Evolutionary conservation across 1,284 basidiomycete genomes (phyloP).

Genomic region (Ustilago hordei): DNA sequence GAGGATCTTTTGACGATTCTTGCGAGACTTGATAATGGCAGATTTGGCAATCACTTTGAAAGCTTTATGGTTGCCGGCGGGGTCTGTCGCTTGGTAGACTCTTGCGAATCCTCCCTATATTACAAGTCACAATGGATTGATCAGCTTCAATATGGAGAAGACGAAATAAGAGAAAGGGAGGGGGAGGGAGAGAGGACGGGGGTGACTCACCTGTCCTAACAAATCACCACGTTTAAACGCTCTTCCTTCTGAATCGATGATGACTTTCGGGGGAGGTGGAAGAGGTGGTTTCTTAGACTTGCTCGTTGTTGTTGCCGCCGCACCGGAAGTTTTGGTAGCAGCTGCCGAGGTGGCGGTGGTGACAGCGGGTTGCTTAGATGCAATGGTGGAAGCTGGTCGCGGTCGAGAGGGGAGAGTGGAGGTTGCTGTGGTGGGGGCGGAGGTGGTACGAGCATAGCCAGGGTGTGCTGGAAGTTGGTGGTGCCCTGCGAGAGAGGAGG

Average conservation of each 20-base stretch:
- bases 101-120: conserved; percentile 69
- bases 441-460: conserved; percentile 32
- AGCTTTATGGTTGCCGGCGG: conserved; percentile 67
- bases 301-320: not conserved
- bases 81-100: conserved; percentile 67
- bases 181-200: not conserved
- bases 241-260: conserved; percentile 59
- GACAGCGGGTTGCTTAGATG: conserved; percentile 15
- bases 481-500: conserved; percentile 14
- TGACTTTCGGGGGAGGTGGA: conserved; percentile 61
- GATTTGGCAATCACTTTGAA: conserved; percentile 71
- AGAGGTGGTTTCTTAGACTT: conserved; percentile 61
- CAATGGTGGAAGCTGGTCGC: conserved; percentile 28
- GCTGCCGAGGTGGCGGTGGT: conserved; percentile 22
- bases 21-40: conserved; percentile 69
- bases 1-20: conserved; percentile 78
- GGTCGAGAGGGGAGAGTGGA: conserved; percentile 31
- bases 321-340: conserved; percentile 8
- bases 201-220: conserved; percentile 57
- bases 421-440: conserved; percentile 13
- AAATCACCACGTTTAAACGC: conserved; percentile 58
- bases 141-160: not conserved
- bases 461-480: conserved; percentile 39
- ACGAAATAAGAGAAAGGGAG: not conserved
- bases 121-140: not conserved